Conservation (phyloP, 2,329 filamentous ascomycete genomes). For the Talaromyces atroroseus region DNA sequence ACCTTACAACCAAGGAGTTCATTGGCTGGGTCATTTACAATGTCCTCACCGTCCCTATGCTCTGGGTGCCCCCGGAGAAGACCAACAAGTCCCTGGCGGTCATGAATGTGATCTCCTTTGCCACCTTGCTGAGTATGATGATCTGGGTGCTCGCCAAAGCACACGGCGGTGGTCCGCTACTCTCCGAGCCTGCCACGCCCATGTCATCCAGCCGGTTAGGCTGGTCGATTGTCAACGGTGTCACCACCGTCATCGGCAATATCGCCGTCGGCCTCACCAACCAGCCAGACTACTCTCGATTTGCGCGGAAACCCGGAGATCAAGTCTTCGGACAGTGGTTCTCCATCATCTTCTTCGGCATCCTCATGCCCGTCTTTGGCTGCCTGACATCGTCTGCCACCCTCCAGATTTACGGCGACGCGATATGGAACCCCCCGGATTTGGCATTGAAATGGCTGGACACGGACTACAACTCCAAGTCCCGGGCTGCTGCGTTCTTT, state of each 20-base stretch:
- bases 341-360: background rate
- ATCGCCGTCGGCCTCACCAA: conserved; percentile 3
- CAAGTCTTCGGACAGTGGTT: background rate
- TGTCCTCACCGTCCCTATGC: background rate
- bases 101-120: background rate
- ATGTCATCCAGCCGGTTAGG: background rate
- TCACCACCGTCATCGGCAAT: conserved; percentile 3
- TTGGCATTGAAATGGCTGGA: background rate
- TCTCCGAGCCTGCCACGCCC: background rate
- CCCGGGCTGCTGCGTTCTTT: conserved; percentile 3
- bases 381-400: conserved; percentile 5
- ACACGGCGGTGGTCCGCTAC: background rate
- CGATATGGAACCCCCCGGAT: conserved; percentile 1
- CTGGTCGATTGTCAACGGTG: conserved; percentile 6
- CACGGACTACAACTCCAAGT: conserved; percentile 1
- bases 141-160: conserved; percentile 7
- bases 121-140: conserved; percentile 2
- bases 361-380: background rate
- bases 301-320: conserved; percentile 1
- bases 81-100: background rate
- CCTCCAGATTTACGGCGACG: background rate
- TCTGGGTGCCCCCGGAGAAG: conserved; percentile 7
- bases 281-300: conserved; percentile 5
- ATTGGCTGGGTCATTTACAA: conserved; percentile 1
- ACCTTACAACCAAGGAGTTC: conserved; percentile 2